Evolutionary conservation across 805 yeast genomes (phyloP).

Genomic region (Myxozyma neotropica): DNA sequence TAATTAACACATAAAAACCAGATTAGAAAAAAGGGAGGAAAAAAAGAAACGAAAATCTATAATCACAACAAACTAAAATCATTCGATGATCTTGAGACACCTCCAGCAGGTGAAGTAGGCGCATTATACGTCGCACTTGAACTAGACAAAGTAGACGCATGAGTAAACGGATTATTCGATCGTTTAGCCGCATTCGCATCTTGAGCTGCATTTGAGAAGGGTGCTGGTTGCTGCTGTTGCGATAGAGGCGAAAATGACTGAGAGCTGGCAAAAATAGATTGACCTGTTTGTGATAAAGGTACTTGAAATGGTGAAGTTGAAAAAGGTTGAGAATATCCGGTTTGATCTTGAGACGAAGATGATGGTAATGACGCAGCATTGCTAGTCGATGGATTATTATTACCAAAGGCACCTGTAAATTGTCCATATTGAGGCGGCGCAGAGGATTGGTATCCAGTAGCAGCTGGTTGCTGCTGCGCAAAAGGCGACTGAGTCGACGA

Average conservation of each 20-base stretch:
- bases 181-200: constrained; percentile 51
- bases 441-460: no score
- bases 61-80: constrained; percentile 6
- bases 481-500: no score
- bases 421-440: no score
- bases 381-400: no score
- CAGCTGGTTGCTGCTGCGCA: no score
- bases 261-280: no score
- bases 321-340: background rate
- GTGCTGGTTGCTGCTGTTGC: constrained; percentile 44
- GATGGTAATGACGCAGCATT: background rate
- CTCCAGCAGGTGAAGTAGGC: background rate
- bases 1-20: background rate
- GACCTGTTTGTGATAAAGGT: no score
- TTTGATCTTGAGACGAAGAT: background rate
- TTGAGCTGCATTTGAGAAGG: constrained; percentile 17
- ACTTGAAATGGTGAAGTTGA: background rate
- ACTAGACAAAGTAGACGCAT: background rate
- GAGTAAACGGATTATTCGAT: constrained; percentile 77
- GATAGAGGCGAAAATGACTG: background rate
- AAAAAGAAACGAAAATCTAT: background rate
- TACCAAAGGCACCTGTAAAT: no score
- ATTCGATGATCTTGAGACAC: background rate
- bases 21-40: background rate
- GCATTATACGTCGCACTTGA: background rate